Evolutionary conservation across 1,284 basidiomycete species (phyloP).

Genomic region (Puccinia novopanici): DNA sequence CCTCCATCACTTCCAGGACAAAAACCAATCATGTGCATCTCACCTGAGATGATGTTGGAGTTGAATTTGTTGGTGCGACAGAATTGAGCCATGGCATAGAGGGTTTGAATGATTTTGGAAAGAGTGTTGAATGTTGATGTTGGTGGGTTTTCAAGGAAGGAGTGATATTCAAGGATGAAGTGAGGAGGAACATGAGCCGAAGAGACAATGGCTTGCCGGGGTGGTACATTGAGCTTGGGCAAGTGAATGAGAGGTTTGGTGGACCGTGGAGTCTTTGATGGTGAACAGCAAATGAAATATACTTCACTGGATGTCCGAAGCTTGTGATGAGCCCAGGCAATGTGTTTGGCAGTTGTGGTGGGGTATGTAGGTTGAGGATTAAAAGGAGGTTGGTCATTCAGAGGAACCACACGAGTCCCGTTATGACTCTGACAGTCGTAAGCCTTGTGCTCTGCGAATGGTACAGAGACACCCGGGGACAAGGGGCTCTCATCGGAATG

Average conservation of each 20-base stretch:
- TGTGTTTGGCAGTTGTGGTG: neutral
- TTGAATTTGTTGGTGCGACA: neutral
- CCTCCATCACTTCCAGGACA: neutral
- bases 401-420: neutral
- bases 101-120: neutral
- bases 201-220: neutral
- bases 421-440: neutral
- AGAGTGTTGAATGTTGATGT: neutral
- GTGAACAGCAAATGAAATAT: constrained; percentile 6
- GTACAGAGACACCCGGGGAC: constrained; percentile 8
- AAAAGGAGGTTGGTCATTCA: no score
- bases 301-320: neutral
- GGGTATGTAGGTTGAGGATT: neutral
- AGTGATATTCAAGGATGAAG: constrained; percentile 16
- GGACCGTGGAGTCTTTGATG: neutral
- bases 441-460: constrained; percentile 4
- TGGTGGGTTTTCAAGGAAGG: neutral
- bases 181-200: neutral
- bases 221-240: neutral
- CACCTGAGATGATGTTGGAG: neutral
- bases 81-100: neutral
- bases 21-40: constrained; percentile 15
- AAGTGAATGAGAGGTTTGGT: neutral
- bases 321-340: neutral
- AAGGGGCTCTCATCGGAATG: neutral